phyloP scores from a whole-genome alignment of 441 rosid species.

The Populus hybrid region DNA sequence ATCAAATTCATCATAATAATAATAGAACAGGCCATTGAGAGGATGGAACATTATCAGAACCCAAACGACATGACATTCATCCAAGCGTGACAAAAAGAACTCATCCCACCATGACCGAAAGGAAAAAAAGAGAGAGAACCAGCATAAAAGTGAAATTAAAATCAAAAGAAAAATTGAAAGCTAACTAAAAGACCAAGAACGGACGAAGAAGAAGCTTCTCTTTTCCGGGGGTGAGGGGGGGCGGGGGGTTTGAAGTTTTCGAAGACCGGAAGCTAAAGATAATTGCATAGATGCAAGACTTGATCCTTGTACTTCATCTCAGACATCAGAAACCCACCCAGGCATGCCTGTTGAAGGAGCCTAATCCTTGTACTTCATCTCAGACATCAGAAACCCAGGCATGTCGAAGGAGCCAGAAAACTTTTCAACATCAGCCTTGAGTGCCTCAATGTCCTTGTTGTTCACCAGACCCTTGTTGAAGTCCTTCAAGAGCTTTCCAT shows the following conservation, averaged over 20 bases:
- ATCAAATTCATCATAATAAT: constrained; percentile 1
- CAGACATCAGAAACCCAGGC: constrained; percentile 84
- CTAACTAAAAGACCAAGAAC: constrained; percentile 10
- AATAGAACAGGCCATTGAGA: background rate
- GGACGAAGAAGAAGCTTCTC: background rate
- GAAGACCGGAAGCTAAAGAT: background rate
- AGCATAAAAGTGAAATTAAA: background rate
- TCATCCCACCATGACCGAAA: background rate
- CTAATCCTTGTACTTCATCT: constrained; percentile 91
- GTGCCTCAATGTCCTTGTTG: constrained; percentile 83
- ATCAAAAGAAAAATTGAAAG: background rate
- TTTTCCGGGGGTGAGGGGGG: background rate
- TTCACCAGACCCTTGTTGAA: constrained; percentile 95
- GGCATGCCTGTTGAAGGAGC: background rate
- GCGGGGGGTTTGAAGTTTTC: background rate
- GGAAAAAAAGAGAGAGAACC: background rate
- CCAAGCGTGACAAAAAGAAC: background rate
- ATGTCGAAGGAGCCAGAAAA: constrained; percentile 76
- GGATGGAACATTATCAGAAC: background rate
- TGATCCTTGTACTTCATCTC: constrained; percentile 83
- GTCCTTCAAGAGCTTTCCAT: constrained; percentile 94
- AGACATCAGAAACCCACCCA: constrained; percentile 84
- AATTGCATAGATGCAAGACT: background rate
- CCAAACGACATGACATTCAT: background rate
- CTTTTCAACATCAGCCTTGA: constrained; percentile 90